These are phyloP conservation scores for Xylaria acuta DNA, from an alignment of 495 filamentous ascomycete species.

Conservation along the genomic window DNA sequence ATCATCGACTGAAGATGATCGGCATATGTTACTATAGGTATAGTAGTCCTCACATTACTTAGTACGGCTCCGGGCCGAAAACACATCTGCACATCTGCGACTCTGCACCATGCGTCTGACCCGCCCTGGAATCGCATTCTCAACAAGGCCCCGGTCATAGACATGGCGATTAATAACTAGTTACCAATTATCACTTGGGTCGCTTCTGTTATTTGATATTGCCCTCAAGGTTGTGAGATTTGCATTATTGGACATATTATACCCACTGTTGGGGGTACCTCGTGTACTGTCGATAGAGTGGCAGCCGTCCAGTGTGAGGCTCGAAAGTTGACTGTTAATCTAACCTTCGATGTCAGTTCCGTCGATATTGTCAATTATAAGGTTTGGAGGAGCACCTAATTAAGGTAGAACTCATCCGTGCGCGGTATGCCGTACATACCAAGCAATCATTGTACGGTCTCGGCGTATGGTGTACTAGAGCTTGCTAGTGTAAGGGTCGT, in stretches of 20 bases:
- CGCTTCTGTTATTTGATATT: slow-evolving; percentile 5
- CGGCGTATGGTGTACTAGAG: slow-evolving; percentile 1
- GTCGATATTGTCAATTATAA: background rate
- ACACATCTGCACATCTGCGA: background rate
- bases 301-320: background rate
- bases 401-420: background rate
- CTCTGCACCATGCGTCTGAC: background rate
- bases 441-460: slow-evolving; percentile 4
- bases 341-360: background rate
- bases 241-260: background rate
- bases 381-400: background rate
- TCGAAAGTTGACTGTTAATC: background rate
- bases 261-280: background rate
- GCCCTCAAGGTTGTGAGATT: background rate
- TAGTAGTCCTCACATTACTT: slow-evolving; percentile 1
- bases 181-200: background rate
- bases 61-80: slow-evolving; percentile 22
- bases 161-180: background rate
- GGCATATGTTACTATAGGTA: background rate
- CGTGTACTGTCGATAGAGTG: background rate
- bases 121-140: background rate
- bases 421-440: background rate
- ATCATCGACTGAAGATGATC: background rate
- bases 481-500: slow-evolving; percentile 11
- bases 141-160: background rate